Evolutionary conservation across 331 rosid species (phyloP).

Genomic region (Rosa hybrid): DNA sequence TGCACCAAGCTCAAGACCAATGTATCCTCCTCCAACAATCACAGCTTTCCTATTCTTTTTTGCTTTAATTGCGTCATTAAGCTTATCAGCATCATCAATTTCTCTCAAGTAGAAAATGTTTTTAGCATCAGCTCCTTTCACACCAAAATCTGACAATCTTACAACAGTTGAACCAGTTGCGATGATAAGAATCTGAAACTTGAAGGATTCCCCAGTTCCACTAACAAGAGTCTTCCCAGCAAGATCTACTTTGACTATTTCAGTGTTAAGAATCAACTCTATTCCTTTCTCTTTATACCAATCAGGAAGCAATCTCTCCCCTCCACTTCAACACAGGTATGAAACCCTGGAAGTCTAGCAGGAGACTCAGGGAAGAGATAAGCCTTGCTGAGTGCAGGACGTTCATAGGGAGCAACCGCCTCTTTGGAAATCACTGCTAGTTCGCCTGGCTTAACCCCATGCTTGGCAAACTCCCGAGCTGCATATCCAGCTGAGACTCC

Average conservation of each 20-base stretch:
- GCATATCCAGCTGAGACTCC: too few relatives aligned
- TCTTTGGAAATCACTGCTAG: too few relatives aligned
- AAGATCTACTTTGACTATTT: slow-evolving; percentile 81
- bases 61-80: slow-evolving; percentile 67
- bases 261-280: slow-evolving; percentile 81
- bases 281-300: slow-evolving; percentile 91
- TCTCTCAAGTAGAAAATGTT: slow-evolving; percentile 94
- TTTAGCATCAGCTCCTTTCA: slow-evolving; percentile 95
- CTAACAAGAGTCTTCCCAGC: slow-evolving; percentile 67
- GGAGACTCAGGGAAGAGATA: slow-evolving; percentile 96
- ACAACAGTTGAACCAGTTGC: slow-evolving; percentile 93
- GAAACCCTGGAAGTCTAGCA: slow-evolving; percentile 98
- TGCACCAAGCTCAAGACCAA: slow-evolving; percentile 96
- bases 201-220: slow-evolving; percentile 66
- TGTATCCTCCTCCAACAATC: slow-evolving; percentile 98
- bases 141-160: slow-evolving; percentile 83
- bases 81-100: slow-evolving; percentile 84
- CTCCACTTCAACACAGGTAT: slow-evolving; percentile 91
- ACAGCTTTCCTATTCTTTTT: slow-evolving; percentile 89
- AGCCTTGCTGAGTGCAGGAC: slow-evolving; percentile 99
- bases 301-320: slow-evolving; percentile 87
- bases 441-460: too few relatives aligned
- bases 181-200: slow-evolving; percentile 67
- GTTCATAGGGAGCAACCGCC: slow-evolving; percentile 99
- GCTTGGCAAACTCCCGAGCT: too few relatives aligned